These are phyloP conservation scores for Aspergillus sp. DNA, from an alignment of 2,329 filamentous ascomycete species.

Conservation along the genomic window DNA sequence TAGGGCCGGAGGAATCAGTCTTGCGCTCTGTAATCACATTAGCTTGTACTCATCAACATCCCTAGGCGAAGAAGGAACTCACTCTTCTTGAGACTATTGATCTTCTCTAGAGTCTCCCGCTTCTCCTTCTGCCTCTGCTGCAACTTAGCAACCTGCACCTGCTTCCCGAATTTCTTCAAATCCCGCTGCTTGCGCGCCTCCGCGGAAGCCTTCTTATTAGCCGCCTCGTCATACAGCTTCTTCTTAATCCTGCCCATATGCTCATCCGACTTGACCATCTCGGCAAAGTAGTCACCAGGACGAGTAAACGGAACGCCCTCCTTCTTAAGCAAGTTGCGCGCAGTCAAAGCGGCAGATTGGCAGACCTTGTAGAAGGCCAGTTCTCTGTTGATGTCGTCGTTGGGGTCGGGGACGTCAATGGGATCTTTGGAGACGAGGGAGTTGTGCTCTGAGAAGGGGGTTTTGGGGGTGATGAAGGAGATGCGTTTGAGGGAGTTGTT, in stretches of 20 bases:
- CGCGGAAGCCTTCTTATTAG: constrained; percentile 81
- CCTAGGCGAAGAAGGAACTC: constrained; percentile 36
- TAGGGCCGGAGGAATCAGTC: constrained; percentile 54
- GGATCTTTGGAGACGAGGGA: constrained; percentile 61
- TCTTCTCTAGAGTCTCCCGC: constrained; percentile 89
- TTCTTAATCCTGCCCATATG: constrained; percentile 97
- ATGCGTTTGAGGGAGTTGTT: constrained; percentile 67
- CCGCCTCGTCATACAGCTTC: constrained; percentile 86
- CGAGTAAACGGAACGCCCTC: constrained; percentile 82
- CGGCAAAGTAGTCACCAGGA: constrained; percentile 92
- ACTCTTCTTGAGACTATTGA: constrained; percentile 93
- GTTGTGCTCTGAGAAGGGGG: constrained; percentile 79
- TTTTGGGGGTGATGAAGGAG: constrained; percentile 49
- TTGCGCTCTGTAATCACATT: constrained; percentile 63
- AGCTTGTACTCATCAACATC: constrained; percentile 14
- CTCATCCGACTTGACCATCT: constrained; percentile 98
- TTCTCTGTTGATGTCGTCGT: constrained; percentile 88
- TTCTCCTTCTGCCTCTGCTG: constrained; percentile 92
- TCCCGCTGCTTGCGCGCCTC: constrained; percentile 90
- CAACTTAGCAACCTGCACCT: constrained; percentile 91
- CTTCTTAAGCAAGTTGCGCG: constrained; percentile 65
- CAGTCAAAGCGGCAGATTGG: constrained; percentile 68
- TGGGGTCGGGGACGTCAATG: constrained; percentile 71
- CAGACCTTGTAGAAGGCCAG: constrained; percentile 89
- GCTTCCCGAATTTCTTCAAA: constrained; percentile 98